phyloP scores from a whole-genome alignment of 2,329 filamentous ascomycete genomes.

The Colletotrichum chrysophilum region DNA sequence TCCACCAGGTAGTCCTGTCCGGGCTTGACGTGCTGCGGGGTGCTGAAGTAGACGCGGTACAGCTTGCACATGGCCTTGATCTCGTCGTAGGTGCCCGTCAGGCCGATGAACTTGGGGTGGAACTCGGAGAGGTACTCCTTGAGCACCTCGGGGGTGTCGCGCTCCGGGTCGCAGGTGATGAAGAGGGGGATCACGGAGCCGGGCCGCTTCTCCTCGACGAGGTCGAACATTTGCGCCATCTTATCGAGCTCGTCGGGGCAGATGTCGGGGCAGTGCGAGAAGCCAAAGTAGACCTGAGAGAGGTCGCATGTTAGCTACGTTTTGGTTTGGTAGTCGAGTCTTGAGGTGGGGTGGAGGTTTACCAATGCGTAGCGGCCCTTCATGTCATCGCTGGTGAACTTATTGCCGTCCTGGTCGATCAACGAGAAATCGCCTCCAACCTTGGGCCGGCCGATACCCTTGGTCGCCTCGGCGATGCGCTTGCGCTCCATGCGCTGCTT shows the following conservation, averaged over 20 bases:
- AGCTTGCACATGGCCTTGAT: constrained; percentile 94
- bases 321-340: not conserved
- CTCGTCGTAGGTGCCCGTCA: constrained; percentile 93
- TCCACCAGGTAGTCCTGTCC: constrained; percentile 98
- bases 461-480: constrained; percentile 87
- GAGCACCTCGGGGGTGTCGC: constrained; percentile 85
- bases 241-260: constrained; percentile 99
- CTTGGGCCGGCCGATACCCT: constrained; percentile 91
- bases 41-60: constrained; percentile 97
- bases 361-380: constrained; percentile 86
- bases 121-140: constrained; percentile 91
- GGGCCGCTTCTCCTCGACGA: constrained; percentile 58
- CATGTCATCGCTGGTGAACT: constrained; percentile 80
- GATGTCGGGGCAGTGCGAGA: constrained; percentile 97
- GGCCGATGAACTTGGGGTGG: constrained; percentile 81
- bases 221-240: constrained; percentile 95
- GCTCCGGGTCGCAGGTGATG: constrained; percentile 92
- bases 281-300: constrained; percentile 90
- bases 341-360: constrained; percentile 32
- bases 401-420: constrained; percentile 79
- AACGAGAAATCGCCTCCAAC: constrained; percentile 88
- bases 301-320: not conserved
- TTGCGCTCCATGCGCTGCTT: constrained; percentile 90
- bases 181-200: constrained; percentile 77
- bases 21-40: constrained; percentile 83